Percentiles rank a stretch among this genome's conserved stretches.
Evolutionary conservation across 257 asterid genomes (phyloP).

Genomic region (Asclepias syriaca): DNA sequence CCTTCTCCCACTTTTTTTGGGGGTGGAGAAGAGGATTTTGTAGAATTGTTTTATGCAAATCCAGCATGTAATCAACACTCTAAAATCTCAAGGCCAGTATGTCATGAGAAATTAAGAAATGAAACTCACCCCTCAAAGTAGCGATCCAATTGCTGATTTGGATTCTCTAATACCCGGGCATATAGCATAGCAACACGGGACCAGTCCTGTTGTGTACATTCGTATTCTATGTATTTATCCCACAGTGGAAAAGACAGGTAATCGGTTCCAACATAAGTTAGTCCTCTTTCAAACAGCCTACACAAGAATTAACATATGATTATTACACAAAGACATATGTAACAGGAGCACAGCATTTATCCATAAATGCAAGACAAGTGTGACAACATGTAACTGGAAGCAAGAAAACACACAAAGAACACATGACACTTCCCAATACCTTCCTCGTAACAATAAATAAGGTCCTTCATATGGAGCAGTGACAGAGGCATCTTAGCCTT

Average conservation of each 20-base stretch:
- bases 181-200: constrained; percentile 74
- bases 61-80: neutral
- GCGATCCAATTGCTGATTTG: constrained; percentile 93
- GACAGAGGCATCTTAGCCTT: constrained; percentile 71
- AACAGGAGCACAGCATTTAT: constrained; percentile 21
- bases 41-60: neutral
- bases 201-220: constrained; percentile 85
- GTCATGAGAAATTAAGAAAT: neutral
- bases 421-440: constrained; percentile 69
- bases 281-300: constrained; percentile 96
- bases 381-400: constrained; percentile 32
- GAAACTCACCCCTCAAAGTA: constrained; percentile 83
- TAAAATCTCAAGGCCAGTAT: neutral
- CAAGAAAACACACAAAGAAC: constrained; percentile 57
- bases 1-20: neutral
- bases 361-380: constrained; percentile 31
- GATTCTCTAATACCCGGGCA: constrained; percentile 74
- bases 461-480: constrained; percentile 63
- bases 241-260: constrained; percentile 89
- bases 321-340: constrained; percentile 21
- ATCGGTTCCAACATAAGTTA: constrained; percentile 94
- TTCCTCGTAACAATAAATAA: constrained; percentile 74
- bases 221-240: constrained; percentile 95
- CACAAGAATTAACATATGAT: constrained; percentile 23
- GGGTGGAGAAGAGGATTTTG: neutral